Percentiles rank a stretch among this genome's conserved stretches.
Evolutionary conservation across 495 filamentous ascomycete species (phyloP).

Genomic region (Poronia punctata): DNA sequence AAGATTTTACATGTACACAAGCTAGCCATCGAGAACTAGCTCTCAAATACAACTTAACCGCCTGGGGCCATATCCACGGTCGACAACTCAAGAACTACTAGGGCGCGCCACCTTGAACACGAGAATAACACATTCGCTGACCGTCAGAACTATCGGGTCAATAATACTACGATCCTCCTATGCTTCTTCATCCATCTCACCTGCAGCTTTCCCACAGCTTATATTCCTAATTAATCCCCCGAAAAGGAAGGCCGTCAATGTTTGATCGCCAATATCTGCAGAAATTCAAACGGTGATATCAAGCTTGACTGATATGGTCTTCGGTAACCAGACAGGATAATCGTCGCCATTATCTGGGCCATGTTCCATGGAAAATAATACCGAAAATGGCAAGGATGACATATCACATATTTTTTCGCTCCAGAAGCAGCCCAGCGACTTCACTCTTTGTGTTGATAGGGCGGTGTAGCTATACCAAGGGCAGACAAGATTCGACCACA

Average conservation of each 20-base stretch:
- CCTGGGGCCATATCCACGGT: too few species aligned
- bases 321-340: not conserved
- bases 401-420: too few species aligned
- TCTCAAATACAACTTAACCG: too few species aligned
- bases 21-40: too few species aligned
- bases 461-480: too few species aligned
- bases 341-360: not conserved
- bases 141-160: conserved; percentile 1
- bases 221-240: conserved; percentile 1
- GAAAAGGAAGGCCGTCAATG: conserved; percentile 7
- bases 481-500: too few species aligned
- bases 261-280: conserved; percentile 10
- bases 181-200: not conserved
- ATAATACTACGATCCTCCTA: conserved; percentile 4
- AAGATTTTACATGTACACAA: too few species aligned
- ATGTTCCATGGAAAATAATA: too few species aligned
- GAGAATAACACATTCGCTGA: conserved; percentile 5
- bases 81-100: too few species aligned
- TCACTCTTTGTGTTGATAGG: too few species aligned
- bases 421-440: too few species aligned
- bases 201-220: not conserved
- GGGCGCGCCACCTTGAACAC: not conserved
- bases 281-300: conserved; percentile 1
- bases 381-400: too few species aligned
- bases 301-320: not conserved